phyloP scores from a whole-genome alignment of 2,329 filamentous ascomycete species.

The Fusarium phyllophilum region DNA sequence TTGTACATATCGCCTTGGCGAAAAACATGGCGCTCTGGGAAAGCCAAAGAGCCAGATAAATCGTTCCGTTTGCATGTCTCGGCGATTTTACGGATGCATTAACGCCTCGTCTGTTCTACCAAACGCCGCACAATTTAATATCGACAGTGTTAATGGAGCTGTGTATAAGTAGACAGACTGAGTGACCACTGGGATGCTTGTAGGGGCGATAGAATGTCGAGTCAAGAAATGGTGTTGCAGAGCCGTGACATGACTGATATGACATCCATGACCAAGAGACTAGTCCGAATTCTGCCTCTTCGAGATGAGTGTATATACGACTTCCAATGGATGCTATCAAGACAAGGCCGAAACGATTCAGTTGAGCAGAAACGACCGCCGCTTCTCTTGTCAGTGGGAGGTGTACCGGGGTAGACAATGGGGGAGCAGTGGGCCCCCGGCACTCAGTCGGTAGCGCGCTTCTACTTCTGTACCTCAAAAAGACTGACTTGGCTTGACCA shows the following conservation, averaged over 20 bases:
- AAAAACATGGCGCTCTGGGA: conserved; percentile 24
- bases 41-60: conserved; percentile 12
- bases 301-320: conserved; percentile 1
- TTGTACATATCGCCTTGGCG: background rate
- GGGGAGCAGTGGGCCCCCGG: conserved; percentile 34
- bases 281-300: conserved; percentile 7
- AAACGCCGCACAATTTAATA: conserved; percentile 25
- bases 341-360: conserved; percentile 16
- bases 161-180: background rate
- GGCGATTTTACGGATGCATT: conserved; percentile 41
- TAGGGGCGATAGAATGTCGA: background rate
- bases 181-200: conserved; percentile 9
- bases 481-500: conserved; percentile 15
- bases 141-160: background rate
- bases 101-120: conserved; percentile 18
- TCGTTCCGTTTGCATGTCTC: conserved; percentile 42
- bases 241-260: conserved; percentile 19
- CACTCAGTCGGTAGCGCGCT: conserved; percentile 39
- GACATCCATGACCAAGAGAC: conserved; percentile 11
- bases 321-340: conserved; percentile 11
- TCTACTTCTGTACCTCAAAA: conserved; percentile 25
- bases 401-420: conserved; percentile 28
- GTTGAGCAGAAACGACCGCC: conserved; percentile 19
- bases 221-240: conserved; percentile 15
- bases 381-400: conserved; percentile 12